Conservation (phyloP, 192 early-diverging fungal genomes). For the Fimicolochytrium jonesii region DNA sequence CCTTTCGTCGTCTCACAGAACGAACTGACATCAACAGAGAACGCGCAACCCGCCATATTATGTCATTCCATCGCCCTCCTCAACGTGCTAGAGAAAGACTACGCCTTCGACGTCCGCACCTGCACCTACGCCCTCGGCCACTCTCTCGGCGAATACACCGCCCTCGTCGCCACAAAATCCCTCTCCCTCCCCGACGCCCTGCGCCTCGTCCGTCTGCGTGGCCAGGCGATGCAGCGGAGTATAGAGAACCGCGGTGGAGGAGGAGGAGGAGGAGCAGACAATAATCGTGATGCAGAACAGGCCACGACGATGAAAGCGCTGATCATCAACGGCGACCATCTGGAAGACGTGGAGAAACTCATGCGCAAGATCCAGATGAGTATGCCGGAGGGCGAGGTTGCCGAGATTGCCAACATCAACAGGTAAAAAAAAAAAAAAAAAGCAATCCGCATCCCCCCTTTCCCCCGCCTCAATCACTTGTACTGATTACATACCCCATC, state of each 20-base stretch:
- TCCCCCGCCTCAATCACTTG: not conserved
- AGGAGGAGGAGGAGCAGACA: too few relatives aligned
- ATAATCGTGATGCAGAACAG: too few relatives aligned
- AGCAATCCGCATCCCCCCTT: too few relatives aligned
- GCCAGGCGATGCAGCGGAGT: slow-evolving; percentile 80
- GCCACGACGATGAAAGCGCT: slow-evolving; percentile 87
- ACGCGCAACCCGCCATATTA: slow-evolving; percentile 92
- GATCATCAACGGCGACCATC: slow-evolving; percentile 65
- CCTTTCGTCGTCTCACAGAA: slow-evolving; percentile 8
- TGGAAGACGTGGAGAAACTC: slow-evolving; percentile 66
- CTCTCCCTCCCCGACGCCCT: slow-evolving; percentile 68
- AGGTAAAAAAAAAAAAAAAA: too few relatives aligned
- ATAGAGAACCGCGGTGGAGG: slow-evolving; percentile 62
- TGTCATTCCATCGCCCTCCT: slow-evolving; percentile 84
- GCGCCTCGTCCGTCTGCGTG: slow-evolving; percentile 79
- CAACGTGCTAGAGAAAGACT: slow-evolving; percentile 76
- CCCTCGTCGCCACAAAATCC: slow-evolving; percentile 60
- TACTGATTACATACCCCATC: not conserved
- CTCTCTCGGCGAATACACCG: slow-evolving; percentile 85
- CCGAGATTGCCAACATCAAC: slow-evolving; percentile 87
- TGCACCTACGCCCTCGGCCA: slow-evolving; percentile 86
- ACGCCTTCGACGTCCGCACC: slow-evolving; percentile 70
- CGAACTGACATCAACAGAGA: slow-evolving; percentile 57
- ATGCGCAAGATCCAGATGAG: slow-evolving; percentile 60
- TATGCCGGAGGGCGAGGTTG: slow-evolving; percentile 68